Evolutionary conservation across 2,329 filamentous ascomycete species (phyloP).

Genomic region (Penicillium sp.): DNA sequence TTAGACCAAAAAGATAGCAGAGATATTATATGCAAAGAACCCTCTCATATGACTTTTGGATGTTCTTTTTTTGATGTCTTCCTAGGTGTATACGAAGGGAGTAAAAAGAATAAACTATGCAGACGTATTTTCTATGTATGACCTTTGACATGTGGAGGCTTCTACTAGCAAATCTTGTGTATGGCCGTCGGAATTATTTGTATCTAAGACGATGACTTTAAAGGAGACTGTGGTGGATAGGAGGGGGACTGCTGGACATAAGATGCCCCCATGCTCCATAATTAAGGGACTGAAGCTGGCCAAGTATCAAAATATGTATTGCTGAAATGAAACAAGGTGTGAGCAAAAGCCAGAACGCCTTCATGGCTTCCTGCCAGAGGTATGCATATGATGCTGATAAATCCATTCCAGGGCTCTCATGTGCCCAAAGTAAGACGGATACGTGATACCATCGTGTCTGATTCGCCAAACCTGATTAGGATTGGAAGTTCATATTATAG

Average conservation of each 20-base stretch:
- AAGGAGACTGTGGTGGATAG: background rate
- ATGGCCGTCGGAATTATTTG: background rate
- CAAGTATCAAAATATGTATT: background rate
- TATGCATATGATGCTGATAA: background rate
- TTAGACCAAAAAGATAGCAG: too few relatives aligned
- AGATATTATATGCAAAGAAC: too few relatives aligned
- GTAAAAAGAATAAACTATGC: too few relatives aligned
- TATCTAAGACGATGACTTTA: background rate
- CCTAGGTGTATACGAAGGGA: too few relatives aligned
- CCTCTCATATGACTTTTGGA: too few relatives aligned
- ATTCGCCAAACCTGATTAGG: conserved; percentile 15
- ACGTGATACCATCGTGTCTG: background rate
- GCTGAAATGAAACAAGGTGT: background rate
- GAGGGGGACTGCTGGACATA: background rate
- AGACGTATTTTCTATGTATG: too few relatives aligned
- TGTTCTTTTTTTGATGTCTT: too few relatives aligned
- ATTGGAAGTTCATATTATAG: conserved; percentile 85
- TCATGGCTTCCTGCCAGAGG: conserved; percentile 3
- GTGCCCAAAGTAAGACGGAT: background rate
- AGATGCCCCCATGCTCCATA: background rate
- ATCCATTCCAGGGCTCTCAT: background rate
- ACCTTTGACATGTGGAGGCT: background rate
- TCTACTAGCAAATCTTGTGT: background rate
- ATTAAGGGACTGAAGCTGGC: background rate
- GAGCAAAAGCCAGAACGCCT: conserved; percentile 4